Percentiles rank a stretch among this genome's conserved stretches.
Conservation (phyloP, 2,329 filamentous ascomycete species). For the Cyanodermella asteris region DNA sequence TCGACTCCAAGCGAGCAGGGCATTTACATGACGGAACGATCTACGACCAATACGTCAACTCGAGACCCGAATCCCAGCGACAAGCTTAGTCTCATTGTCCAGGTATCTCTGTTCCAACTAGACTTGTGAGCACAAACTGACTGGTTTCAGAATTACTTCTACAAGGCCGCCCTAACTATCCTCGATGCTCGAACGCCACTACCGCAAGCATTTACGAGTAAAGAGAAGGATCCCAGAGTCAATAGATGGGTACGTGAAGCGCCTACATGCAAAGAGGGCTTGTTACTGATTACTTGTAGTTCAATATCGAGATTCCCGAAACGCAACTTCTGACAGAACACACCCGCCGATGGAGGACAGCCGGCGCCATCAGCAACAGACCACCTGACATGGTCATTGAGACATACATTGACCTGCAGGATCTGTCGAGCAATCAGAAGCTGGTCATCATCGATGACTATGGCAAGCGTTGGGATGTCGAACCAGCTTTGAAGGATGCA, state of each 20-base stretch:
- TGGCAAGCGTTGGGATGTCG: slow-evolving; percentile 81
- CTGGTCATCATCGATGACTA: slow-evolving; percentile 72
- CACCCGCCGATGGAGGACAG: slow-evolving; percentile 58
- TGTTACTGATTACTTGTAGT: slow-evolving; percentile 30
- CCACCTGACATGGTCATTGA: slow-evolving; percentile 78
- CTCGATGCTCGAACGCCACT: slow-evolving; percentile 60
- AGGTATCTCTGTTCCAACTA: slow-evolving; percentile 34
- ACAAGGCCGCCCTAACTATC: slow-evolving; percentile 67
- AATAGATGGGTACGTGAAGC: slow-evolving; percentile 63
- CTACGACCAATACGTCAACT: slow-evolving; percentile 19
- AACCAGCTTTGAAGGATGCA: slow-evolving; percentile 49
- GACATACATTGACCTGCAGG: slow-evolving; percentile 62
- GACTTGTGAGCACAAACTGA: slow-evolving; percentile 2
- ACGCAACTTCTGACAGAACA: slow-evolving; percentile 72
- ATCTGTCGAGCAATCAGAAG: slow-evolving; percentile 63
- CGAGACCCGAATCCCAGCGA: slow-evolving; percentile 22
- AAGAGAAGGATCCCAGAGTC: slow-evolving; percentile 38
- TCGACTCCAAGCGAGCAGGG: slow-evolving; percentile 32
- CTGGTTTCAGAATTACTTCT: slow-evolving; percentile 56
- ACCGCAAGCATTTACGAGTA: slow-evolving; percentile 31
- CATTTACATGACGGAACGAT: slow-evolving; percentile 26
- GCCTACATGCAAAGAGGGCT: not conserved
- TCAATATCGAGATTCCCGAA: slow-evolving; percentile 85
- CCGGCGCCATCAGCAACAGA: slow-evolving; percentile 52
- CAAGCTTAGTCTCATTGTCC: slow-evolving; percentile 84